phyloP scores from a whole-genome alignment of 208 protist genomes.

The Leishmania guyanensis region DNA sequence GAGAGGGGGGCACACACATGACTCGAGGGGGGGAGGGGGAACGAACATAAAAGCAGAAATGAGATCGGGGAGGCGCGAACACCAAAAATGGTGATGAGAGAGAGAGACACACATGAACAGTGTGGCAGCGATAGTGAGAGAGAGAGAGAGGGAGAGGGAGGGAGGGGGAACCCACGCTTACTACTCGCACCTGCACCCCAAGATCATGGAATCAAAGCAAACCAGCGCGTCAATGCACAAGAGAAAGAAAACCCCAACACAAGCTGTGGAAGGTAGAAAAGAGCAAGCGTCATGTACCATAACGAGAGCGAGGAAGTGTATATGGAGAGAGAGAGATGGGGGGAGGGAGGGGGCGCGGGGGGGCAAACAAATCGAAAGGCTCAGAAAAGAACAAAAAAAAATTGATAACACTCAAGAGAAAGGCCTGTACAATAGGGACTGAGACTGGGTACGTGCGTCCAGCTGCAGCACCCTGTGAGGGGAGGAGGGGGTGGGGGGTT shows the following conservation, averaged over 20 bases:
- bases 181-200: too few relatives aligned
- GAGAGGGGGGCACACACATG: too few relatives aligned
- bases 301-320: neutral
- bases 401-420: neutral
- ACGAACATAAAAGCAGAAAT: neutral
- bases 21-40: neutral
- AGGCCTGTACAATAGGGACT: too few relatives aligned
- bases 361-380: neutral
- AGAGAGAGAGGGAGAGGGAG: neutral
- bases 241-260: too few relatives aligned
- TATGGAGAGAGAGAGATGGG: neutral
- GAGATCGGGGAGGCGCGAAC: neutral
- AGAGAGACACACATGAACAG: neutral
- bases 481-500: neutral
- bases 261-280: neutral
- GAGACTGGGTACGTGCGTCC: neutral
- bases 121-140: neutral
- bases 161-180: too few relatives aligned
- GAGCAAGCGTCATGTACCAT: neutral
- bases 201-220: too few relatives aligned
- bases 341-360: too few relatives aligned
- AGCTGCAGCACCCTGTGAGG: neutral
- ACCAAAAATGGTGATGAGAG: neutral
- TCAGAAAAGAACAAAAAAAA: neutral
- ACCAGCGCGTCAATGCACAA: too few relatives aligned